A percentile compares a stretch with the other conserved stretches of the same genome.
These are phyloP conservation scores for Bretziella fagacearum DNA, from an alignment of 2,329 filamentous ascomycete species.

Conservation along the genomic window DNA sequence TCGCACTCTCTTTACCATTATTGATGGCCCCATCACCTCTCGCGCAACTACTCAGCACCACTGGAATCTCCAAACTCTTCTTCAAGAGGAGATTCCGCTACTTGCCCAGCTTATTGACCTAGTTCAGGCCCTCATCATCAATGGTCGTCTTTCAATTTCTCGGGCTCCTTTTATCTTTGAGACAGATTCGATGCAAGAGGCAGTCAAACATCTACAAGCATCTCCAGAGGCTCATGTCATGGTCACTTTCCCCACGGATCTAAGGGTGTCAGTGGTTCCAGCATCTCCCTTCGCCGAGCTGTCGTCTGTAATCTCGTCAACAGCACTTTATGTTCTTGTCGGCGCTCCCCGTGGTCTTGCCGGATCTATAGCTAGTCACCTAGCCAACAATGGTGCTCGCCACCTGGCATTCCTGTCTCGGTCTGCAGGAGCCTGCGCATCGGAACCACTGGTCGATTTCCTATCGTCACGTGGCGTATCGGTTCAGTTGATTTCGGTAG, in stretches of 20 bases:
- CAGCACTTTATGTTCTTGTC: constrained; percentile 32
- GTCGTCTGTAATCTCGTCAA: neutral
- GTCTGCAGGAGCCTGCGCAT: constrained; percentile 23
- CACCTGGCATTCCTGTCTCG: constrained; percentile 38
- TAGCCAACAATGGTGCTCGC: constrained; percentile 33
- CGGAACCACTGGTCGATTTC: constrained; percentile 21
- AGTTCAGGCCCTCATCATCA: constrained; percentile 1
- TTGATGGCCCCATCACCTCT: neutral
- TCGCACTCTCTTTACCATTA: constrained; percentile 2
- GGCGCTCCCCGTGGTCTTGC: constrained; percentile 43
- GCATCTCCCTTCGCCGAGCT: neutral
- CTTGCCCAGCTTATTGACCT: constrained; percentile 5
- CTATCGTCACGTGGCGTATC: constrained; percentile 22
- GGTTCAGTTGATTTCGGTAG: constrained; percentile 23
- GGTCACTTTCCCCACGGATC: neutral
- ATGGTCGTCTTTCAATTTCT: neutral
- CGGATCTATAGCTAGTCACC: constrained; percentile 32
- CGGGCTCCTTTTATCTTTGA: constrained; percentile 1
- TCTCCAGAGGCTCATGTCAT: neutral
- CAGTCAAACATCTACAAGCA: neutral
- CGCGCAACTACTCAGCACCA: neutral
- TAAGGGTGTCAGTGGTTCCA: neutral
- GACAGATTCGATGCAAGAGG: neutral
- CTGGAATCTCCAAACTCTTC: constrained; percentile 9
- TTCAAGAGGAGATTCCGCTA: constrained; percentile 5